Percentiles rank a stretch among this genome's conserved stretches.
These are phyloP conservation scores for Thielaviopsis punctulata DNA, from an alignment of 2,329 filamentous ascomycete species.

Conservation along the genomic window DNA sequence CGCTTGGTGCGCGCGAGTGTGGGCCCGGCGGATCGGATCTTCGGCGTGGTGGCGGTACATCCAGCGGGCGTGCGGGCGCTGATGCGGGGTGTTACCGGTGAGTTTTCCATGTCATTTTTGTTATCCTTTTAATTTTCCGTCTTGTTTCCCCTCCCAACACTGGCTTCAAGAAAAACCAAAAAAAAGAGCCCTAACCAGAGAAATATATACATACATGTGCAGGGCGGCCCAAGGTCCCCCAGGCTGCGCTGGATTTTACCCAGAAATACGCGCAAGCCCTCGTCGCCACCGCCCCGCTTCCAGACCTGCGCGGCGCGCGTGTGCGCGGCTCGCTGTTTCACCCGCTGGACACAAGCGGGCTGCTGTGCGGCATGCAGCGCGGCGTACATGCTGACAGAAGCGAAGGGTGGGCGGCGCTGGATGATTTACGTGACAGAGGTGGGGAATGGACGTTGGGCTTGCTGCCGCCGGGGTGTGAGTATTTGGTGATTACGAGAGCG, in stretches of 20 bases:
- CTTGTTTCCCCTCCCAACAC: too few relatives aligned
- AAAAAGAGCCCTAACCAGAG: too few relatives aligned
- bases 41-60: not conserved
- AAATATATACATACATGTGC: too few relatives aligned
- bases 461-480: not conserved
- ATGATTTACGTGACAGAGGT: not conserved
- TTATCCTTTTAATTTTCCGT: too few relatives aligned
- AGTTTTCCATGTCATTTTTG: not conserved
- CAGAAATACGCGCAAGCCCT: not conserved
- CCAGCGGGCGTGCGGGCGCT: not conserved
- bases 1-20: not conserved
- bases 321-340: not conserved
- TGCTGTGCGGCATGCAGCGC: not conserved
- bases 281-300: not conserved
- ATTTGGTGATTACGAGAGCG: not conserved
- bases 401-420: not conserved
- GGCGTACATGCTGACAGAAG: not conserved
- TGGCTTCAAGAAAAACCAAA: too few relatives aligned
- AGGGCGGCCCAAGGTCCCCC: not conserved
- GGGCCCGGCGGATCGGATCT: not conserved
- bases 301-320: not conserved
- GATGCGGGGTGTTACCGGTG: not conserved
- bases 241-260: not conserved
- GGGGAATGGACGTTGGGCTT: not conserved
- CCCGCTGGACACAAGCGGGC: not conserved